Evolutionary conservation across 768 basidiomycete genomes (phyloP).

Genomic region (Pisolithus marmoratus): DNA sequence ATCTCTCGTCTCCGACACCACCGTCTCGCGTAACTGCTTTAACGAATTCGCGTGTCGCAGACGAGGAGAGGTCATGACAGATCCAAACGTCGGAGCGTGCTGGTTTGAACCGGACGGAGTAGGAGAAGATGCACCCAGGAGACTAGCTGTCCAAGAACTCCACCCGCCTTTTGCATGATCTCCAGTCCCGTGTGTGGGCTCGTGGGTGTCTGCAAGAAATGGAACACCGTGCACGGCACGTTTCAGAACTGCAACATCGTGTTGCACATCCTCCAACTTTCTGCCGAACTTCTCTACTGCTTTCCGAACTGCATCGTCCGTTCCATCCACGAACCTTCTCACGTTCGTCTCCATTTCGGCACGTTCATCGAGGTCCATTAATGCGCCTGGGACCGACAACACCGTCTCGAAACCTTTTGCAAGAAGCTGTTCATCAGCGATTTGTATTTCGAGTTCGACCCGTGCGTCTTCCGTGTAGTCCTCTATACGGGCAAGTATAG

Average conservation of each 20-base stretch:
- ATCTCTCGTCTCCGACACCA: slow-evolving; percentile 17
- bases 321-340: slow-evolving; percentile 50
- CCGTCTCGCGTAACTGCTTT: slow-evolving; percentile 14
- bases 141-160: slow-evolving; percentile 54
- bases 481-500: slow-evolving; percentile 55
- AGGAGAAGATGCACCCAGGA: slow-evolving; percentile 37
- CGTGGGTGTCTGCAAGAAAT: background rate
- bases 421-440: slow-evolving; percentile 66
- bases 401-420: slow-evolving; percentile 63
- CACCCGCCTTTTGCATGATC: slow-evolving; percentile 16
- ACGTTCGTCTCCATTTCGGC: slow-evolving; percentile 46
- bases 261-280: slow-evolving; percentile 69
- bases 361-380: slow-evolving; percentile 11
- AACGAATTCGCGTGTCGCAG: slow-evolving; percentile 46
- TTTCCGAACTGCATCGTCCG: slow-evolving; percentile 40
- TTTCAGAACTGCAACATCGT: slow-evolving; percentile 72
- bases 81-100: slow-evolving; percentile 59
- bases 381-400: slow-evolving; percentile 52
- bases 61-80: slow-evolving; percentile 62
- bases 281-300: slow-evolving; percentile 43
- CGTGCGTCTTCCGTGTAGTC: slow-evolving; percentile 76
- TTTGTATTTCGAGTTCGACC: slow-evolving; percentile 76
- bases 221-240: slow-evolving; percentile 44
- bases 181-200: background rate
- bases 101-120: slow-evolving; percentile 33